Evolutionary conservation across 768 basidiomycete genomes (phyloP).

Genomic region (Termitomyces sp.): DNA sequence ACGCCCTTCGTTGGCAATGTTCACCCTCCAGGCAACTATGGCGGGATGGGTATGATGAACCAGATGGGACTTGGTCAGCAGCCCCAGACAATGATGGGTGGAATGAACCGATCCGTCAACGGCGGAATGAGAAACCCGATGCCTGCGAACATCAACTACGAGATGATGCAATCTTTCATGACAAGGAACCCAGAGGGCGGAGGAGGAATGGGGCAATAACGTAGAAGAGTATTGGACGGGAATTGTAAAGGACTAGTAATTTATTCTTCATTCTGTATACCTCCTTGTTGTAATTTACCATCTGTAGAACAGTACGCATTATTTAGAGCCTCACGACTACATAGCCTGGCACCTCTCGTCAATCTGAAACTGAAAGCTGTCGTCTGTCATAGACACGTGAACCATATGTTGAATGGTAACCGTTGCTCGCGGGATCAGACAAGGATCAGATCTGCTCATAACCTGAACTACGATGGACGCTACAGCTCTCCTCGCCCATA

Average conservation of each 20-base stretch:
- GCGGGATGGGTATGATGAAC: slow-evolving; percentile 20
- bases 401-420: no score
- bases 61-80: slow-evolving; percentile 18
- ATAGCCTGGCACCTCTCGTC: no score
- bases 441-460: no score
- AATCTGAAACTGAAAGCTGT: no score
- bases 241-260: not conserved
- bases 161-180: slow-evolving; percentile 43
- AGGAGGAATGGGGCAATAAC: slow-evolving; percentile 10
- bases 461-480: slow-evolving; percentile 9
- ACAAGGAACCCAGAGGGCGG: slow-evolving; percentile 26
- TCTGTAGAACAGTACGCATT: not conserved
- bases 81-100: slow-evolving; percentile 18
- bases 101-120: slow-evolving; percentile 15
- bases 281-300: slow-evolving; percentile 1
- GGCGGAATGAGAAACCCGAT: slow-evolving; percentile 13
- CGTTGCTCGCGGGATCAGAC: no score
- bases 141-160: slow-evolving; percentile 29
- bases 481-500: slow-evolving; percentile 32
- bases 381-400: slow-evolving; percentile 8
- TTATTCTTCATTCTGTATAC: slow-evolving; percentile 9
- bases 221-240: not conserved
- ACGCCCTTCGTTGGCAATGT: slow-evolving; percentile 11
- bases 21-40: slow-evolving; percentile 5
- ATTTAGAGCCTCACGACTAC: no score